phyloP scores from a whole-genome alignment of 2,329 filamentous ascomycete genomes.

The Alternaria panax region DNA sequence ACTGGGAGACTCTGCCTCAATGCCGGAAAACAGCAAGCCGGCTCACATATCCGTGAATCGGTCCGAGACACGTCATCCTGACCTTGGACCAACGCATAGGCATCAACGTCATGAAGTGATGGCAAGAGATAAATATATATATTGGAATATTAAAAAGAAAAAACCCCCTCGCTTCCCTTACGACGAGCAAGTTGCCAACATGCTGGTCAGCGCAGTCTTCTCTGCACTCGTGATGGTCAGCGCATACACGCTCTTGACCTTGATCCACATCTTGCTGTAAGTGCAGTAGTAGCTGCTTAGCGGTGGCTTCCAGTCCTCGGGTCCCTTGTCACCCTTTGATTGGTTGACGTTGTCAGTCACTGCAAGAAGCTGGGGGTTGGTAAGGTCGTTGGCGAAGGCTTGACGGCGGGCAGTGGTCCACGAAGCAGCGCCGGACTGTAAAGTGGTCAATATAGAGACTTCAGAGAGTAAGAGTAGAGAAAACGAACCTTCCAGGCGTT shows the following conservation, averaged over 20 bases:
- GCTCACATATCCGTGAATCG: background rate
- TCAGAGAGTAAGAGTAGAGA: background rate
- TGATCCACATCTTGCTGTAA: conserved; percentile 78
- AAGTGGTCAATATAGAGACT: background rate
- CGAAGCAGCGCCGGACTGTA: conserved; percentile 68
- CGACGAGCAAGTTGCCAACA: conserved; percentile 69
- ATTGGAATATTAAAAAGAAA: background rate
- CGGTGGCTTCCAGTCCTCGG: conserved; percentile 77
- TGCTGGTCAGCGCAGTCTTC: conserved; percentile 70
- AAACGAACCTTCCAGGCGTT: conserved; percentile 76
- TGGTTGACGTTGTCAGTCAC: conserved; percentile 81
- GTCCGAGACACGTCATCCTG: background rate
- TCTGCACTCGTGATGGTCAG: conserved; percentile 75
- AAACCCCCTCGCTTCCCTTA: background rate
- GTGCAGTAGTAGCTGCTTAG: conserved; percentile 72
- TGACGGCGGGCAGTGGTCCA: conserved; percentile 75
- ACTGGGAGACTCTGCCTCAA: no score
- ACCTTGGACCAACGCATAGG: background rate
- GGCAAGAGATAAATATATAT: background rate
- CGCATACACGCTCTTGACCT: conserved; percentile 76
- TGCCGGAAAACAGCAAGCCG: no score
- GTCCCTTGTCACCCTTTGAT: conserved; percentile 74
- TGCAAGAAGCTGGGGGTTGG: conserved; percentile 77
- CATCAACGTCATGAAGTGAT: background rate
- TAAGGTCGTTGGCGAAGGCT: conserved; percentile 78